Evolutionary conservation across 2,329 filamentous ascomycete genomes (phyloP).

Genomic region (Colletotrichum tofieldiae): DNA sequence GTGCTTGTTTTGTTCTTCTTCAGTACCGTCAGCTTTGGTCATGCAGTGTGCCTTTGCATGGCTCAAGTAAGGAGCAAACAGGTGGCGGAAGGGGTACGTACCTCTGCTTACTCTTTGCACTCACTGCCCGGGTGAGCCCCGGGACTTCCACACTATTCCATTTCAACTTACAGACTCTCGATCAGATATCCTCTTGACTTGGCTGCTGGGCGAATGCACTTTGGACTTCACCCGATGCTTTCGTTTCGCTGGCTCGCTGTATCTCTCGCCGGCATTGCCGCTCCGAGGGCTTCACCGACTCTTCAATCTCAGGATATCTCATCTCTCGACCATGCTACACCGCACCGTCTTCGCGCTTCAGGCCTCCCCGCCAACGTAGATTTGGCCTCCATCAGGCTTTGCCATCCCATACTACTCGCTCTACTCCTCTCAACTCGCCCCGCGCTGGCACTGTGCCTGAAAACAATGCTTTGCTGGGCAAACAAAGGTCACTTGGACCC

Average conservation of each 20-base stretch:
- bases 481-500: constrained; percentile 10
- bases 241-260: constrained; percentile 26
- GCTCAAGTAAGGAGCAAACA: not conserved
- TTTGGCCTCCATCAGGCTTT: not conserved
- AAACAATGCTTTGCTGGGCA: constrained; percentile 34
- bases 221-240: not conserved
- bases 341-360: not conserved
- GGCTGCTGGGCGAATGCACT: not conserved
- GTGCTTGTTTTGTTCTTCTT: not conserved
- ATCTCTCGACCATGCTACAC: not conserved
- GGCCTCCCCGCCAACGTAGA: not conserved
- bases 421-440: not conserved
- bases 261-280: constrained; percentile 27
- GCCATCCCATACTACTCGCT: not conserved
- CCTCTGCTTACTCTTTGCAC: not conserved
- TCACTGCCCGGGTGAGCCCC: not conserved
- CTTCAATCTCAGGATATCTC: not conserved
- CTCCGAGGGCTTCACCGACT: constrained; percentile 17
- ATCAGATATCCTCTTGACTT: not conserved
- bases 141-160: not conserved
- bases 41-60: constrained; percentile 10
- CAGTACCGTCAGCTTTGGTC: not conserved
- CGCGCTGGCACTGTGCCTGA: not conserved
- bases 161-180: not conserved
- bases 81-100: not conserved